phyloP scores from a whole-genome alignment of 768 basidiomycete species.

The Macrolepiota dolichaula region DNA sequence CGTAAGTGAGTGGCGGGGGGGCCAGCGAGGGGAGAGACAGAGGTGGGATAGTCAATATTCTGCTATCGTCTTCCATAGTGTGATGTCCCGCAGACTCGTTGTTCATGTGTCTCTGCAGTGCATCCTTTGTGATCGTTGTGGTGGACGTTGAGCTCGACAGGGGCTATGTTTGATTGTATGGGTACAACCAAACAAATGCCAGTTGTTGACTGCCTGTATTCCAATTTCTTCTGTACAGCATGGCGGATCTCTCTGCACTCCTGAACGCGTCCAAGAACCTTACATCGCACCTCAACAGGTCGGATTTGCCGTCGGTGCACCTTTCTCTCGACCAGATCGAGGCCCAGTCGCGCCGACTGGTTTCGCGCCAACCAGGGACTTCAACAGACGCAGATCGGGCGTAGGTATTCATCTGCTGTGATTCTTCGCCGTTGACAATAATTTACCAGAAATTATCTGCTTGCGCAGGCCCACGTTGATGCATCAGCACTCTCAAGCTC shows the following conservation, averaged over 20 bases:
- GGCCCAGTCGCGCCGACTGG: constrained; percentile 82
- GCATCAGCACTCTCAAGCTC: constrained; percentile 81
- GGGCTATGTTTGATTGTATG: constrained; percentile 3
- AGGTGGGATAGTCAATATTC: constrained; percentile 11
- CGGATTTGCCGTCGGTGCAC: constrained; percentile 84
- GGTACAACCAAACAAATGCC: constrained; percentile 11
- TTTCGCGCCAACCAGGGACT: constrained; percentile 63
- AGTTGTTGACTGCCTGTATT: background rate
- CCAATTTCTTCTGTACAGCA: constrained; percentile 15
- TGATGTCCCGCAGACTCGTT: background rate
- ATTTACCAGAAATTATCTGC: constrained; percentile 71
- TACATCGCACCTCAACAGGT: constrained; percentile 71
- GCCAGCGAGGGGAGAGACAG: constrained; percentile 13
- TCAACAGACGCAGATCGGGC: constrained; percentile 70
- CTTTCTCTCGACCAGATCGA: constrained; percentile 95
- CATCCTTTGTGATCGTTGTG: background rate
- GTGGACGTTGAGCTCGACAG: background rate
- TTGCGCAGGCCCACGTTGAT: constrained; percentile 93
- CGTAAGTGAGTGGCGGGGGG: constrained; percentile 36
- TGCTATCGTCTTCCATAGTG: constrained; percentile 9
- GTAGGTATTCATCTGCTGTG: constrained; percentile 36
- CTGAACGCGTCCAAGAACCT: constrained; percentile 69
- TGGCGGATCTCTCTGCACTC: constrained; percentile 64
- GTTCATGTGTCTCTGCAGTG: background rate
- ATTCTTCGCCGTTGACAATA: constrained; percentile 8